A percentile compares a stretch with the other conserved stretches of the same genome.
These are phyloP conservation scores for Amanita rimosa DNA, from an alignment of 768 basidiomycete species.

Conservation along the genomic window DNA sequence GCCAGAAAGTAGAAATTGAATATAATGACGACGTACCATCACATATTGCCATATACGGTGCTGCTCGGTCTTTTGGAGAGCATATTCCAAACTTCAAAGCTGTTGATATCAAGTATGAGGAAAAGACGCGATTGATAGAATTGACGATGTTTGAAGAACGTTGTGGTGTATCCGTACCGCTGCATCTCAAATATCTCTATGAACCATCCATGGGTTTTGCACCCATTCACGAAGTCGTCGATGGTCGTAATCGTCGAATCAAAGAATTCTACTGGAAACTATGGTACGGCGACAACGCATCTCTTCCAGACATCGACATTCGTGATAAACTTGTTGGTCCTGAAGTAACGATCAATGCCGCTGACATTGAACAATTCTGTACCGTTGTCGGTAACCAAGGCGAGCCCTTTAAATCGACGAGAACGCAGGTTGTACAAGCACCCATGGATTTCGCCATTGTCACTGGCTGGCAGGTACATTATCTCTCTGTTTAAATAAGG, in stretches of 20 bases:
- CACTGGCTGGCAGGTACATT: constrained; percentile 89
- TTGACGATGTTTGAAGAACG: constrained; percentile 82
- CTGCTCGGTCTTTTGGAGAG: constrained; percentile 66
- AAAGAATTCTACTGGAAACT: constrained; percentile 98
- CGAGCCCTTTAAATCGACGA: constrained; percentile 76
- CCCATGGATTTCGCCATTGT: constrained; percentile 99
- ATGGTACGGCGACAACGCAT: constrained; percentile 87
- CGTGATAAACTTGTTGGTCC: constrained; percentile 80
- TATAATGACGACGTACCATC: constrained; percentile 32
- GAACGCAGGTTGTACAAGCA: constrained; percentile 63
- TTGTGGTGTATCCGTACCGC: constrained; percentile 61
- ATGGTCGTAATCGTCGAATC: constrained; percentile 79
- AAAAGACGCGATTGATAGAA: constrained; percentile 43
- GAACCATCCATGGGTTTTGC: constrained; percentile 81
- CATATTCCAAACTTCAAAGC: constrained; percentile 77
- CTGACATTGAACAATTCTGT: constrained; percentile 81
- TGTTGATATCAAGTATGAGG: constrained; percentile 55
- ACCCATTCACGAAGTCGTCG: constrained; percentile 85
- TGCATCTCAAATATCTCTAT: constrained; percentile 76
- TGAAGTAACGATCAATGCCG: constrained; percentile 68
- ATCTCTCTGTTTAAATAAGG: not conserved
- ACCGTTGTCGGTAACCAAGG: constrained; percentile 88
- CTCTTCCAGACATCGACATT: constrained; percentile 68
- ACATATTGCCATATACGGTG: constrained; percentile 62
- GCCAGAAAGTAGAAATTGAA: constrained; percentile 67